Evolutionary conservation across 1,284 basidiomycete species (phyloP), one percentile per base, ranked within the genome.

Genomic region (Leccinum fallax): DNA sequence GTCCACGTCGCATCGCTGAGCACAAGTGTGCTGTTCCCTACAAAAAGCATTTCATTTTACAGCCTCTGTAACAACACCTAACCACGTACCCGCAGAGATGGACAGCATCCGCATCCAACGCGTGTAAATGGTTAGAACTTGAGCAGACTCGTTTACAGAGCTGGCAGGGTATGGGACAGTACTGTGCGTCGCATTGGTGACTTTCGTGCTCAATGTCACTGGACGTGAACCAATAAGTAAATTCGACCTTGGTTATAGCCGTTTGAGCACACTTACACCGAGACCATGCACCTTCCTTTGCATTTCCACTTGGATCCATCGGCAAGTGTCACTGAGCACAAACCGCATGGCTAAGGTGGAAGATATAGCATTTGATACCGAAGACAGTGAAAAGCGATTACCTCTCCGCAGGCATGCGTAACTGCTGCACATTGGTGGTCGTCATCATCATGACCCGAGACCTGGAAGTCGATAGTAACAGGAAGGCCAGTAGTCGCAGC

Each of bases 21-120:
- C 62, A 65, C 85, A 86, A 38, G 73, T 56, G 66, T 87, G 85
- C 79, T 77, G 2, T 80, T 83, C 64, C 49, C 59, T 63, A 19
- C n/a, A 3, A 26, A 55, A 32, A 11, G 48, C 3, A 5, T 24
- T 19, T 57, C 3, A 21, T 8, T n/a, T 11, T 2, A 19, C n/a
- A 24, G 5, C 5, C 34, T 34, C 10, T 15, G 4, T 38, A 52
- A 24, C 40, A 75, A 68, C 65, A 75, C 77, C 70, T 64, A 61
- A 55, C 16, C 7, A 77, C 82, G 40, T 30, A 85, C 85, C 84
- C 84, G 74, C 85, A 87, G 43, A 87, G 78, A 73, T 87, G 85
- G n/a, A 79, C 59, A 0, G 77, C 77, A n/a, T 63, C 70, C 1
- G 58, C 49, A 11, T 79, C 68, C 19, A 85, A 66, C 0, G 77